These are phyloP conservation scores for Oemleria cerasiformis DNA, from an alignment of 306 rosid species.

Conservation along the genomic window DNA sequence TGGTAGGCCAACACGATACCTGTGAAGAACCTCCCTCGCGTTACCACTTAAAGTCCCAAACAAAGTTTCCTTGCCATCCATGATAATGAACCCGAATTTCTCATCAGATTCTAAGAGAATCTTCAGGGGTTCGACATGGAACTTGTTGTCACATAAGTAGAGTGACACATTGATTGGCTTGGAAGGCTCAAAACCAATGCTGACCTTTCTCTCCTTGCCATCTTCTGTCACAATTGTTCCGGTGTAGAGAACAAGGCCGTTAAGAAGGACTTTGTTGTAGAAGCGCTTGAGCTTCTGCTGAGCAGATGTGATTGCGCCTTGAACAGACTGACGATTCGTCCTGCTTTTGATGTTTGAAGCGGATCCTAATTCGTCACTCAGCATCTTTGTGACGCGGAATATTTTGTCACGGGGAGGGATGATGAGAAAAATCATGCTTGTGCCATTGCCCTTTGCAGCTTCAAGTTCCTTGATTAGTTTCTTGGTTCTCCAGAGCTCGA, in stretches of 20 bases:
- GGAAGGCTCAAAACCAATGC: slow-evolving; percentile 53
- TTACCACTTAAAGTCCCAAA: slow-evolving; percentile 60
- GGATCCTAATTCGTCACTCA: slow-evolving; percentile 59
- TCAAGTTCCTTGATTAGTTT: slow-evolving; percentile 54
- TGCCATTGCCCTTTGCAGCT: slow-evolving; percentile 56
- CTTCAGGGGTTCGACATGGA: slow-evolving; percentile 54
- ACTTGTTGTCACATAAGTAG: slow-evolving; percentile 57
- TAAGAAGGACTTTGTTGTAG: slow-evolving; percentile 57
- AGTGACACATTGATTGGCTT: slow-evolving; percentile 56
- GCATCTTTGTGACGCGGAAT: slow-evolving; percentile 38
- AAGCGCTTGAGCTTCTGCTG: slow-evolving; percentile 55
- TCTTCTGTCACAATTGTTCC: slow-evolving; percentile 59
- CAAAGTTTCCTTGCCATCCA: slow-evolving; percentile 63
- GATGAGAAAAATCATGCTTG: slow-evolving; percentile 62
- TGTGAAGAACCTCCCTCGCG: slow-evolving; percentile 51
- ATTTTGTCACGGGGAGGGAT: slow-evolving; percentile 60
- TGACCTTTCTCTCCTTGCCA: slow-evolving; percentile 63
- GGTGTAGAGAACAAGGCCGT: slow-evolving; percentile 59
- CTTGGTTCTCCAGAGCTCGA: slow-evolving; percentile 63
- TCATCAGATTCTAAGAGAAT: slow-evolving; percentile 59
- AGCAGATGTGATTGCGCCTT: slow-evolving; percentile 62
- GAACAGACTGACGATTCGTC: slow-evolving; percentile 59
- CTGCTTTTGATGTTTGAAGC: slow-evolving; percentile 65
- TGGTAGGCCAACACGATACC: slow-evolving; percentile 47
- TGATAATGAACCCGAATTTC: slow-evolving; percentile 54